phyloP scores from a whole-genome alignment of 2,329 filamentous ascomycete genomes.

The Ceratocystis harringtonii region DNA sequence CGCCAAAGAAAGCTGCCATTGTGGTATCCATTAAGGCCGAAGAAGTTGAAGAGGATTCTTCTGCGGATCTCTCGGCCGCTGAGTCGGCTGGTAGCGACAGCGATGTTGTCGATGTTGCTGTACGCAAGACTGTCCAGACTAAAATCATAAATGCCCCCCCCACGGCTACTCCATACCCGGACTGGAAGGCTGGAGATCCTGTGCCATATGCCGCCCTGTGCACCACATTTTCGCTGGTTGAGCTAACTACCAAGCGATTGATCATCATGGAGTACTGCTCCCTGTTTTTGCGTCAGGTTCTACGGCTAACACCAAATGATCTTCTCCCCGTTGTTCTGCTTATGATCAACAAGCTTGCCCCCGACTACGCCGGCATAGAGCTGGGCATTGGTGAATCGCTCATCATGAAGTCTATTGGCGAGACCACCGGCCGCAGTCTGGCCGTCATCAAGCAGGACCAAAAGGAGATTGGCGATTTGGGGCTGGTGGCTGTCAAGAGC shows the following conservation, averaged over 20 bases:
- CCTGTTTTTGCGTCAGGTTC: conserved; percentile 82
- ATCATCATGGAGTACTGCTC: conserved; percentile 81
- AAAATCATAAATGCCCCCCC: conserved; percentile 51
- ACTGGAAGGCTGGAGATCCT: conserved; percentile 79
- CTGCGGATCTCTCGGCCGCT: conserved; percentile 25
- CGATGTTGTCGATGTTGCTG: conserved; percentile 57
- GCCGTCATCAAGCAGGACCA: conserved; percentile 89
- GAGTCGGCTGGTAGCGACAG: conserved; percentile 39
- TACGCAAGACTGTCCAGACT: conserved; percentile 64
- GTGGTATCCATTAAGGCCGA: conserved; percentile 28
- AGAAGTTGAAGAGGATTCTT: conserved; percentile 31
- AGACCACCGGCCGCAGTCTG: conserved; percentile 77
- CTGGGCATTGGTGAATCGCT: conserved; percentile 95
- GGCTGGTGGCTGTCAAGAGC: conserved; percentile 88
- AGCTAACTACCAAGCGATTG: conserved; percentile 84
- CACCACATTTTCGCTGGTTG: conserved; percentile 83
- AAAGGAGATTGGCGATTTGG: conserved; percentile 89
- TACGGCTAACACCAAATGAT: conserved; percentile 76
- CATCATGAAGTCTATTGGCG: conserved; percentile 97
- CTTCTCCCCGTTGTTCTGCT: conserved; percentile 76
- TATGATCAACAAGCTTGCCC: conserved; percentile 96
- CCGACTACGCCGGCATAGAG: conserved; percentile 92
- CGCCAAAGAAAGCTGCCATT: conserved; percentile 27
- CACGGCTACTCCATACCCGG: conserved; percentile 60
- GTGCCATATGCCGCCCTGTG: conserved; percentile 92